Evolutionary conservation across 2,329 filamentous ascomycete genomes (phyloP), one percentile per base, ranked within the genome.

Genomic region (Pseudogymnoascus sp.): DNA sequence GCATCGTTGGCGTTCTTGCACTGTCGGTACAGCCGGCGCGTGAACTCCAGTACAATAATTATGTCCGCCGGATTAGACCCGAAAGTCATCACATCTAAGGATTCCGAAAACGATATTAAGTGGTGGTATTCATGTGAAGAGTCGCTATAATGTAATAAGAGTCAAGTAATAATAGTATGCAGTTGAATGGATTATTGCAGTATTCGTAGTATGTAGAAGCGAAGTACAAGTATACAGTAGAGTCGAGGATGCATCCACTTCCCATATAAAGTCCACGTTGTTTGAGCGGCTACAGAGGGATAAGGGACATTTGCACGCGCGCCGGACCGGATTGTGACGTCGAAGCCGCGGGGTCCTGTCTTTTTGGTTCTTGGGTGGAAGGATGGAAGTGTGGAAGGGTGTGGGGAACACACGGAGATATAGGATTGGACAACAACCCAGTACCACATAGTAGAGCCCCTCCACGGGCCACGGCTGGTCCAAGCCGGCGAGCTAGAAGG

Each of bases 1-100:
- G 38, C 37, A 39, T 28, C 71, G 13, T 77, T 75, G 2, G 77
- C 75, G 23, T 75, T 72, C 63, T 78, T 78, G 58, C 78, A 76
- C 61, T 80, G 79, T 58, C 79, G 75, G 67, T 81, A 83, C 13
- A 85, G 74, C 56, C 76, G 75, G 52, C 78, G 77, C 52, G 81
- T 80, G 65, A 80, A 79, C 61, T 76, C 76, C 69, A 82, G 80
- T 66, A 82, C 75, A 56, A 75, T 75, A 68, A 82, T 79, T 70
- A 85, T 79, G 65, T 77, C 68, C 57, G 66, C 65, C n/a, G 67
- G 64, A 5, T 66, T 67, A 35, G 65, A 63, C 35, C 65, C 68
- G 60, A 69, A 69, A 66, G 63, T 69, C 69, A 71, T 71, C 41
- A 57, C 61, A 63, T 35, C 41, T 13, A 33, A 57, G 33, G 28